Percentiles rank a stretch among this genome's conserved stretches.
These are phyloP conservation scores for Thielaviopsis euricoi DNA, from an alignment of 2,329 filamentous ascomycete species.

Conservation along the genomic window DNA sequence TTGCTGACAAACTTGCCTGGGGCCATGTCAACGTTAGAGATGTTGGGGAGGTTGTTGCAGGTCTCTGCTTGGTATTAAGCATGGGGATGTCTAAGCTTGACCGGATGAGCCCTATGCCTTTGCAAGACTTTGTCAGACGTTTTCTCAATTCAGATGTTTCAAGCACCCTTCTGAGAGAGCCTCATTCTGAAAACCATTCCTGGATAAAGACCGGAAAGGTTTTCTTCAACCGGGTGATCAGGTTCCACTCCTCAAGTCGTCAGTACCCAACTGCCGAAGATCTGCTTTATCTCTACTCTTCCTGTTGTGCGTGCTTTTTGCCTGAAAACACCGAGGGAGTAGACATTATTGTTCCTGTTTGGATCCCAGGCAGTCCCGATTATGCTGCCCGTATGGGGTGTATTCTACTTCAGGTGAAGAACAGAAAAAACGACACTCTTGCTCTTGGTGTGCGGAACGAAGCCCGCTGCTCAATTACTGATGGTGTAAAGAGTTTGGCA, in stretches of 20 bases:
- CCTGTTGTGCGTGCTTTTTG: neutral
- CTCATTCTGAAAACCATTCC: neutral
- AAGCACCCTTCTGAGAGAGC: neutral
- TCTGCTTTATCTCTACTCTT: neutral
- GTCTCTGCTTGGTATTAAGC: neutral
- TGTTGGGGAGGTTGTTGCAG: neutral
- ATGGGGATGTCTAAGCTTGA: neutral
- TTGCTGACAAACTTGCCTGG: neutral
- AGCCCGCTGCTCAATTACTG: neutral
- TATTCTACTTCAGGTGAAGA: neutral
- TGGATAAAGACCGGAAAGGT: neutral
- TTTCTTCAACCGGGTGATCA: neutral
- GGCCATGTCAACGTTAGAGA: neutral
- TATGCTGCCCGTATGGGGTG: neutral
- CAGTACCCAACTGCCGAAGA: neutral
- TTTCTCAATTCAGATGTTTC: neutral
- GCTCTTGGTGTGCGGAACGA: neutral
- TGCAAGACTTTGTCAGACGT: neutral
- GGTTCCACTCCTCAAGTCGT: neutral
- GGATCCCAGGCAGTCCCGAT: neutral
- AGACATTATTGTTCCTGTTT: neutral
- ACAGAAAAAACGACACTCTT: neutral
- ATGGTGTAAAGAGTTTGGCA: neutral
- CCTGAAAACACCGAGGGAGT: neutral
- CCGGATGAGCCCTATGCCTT: neutral